These are phyloP conservation scores for Multifurca ochricompacta DNA, from an alignment of 768 basidiomycete genomes.

Conservation along the genomic window DNA sequence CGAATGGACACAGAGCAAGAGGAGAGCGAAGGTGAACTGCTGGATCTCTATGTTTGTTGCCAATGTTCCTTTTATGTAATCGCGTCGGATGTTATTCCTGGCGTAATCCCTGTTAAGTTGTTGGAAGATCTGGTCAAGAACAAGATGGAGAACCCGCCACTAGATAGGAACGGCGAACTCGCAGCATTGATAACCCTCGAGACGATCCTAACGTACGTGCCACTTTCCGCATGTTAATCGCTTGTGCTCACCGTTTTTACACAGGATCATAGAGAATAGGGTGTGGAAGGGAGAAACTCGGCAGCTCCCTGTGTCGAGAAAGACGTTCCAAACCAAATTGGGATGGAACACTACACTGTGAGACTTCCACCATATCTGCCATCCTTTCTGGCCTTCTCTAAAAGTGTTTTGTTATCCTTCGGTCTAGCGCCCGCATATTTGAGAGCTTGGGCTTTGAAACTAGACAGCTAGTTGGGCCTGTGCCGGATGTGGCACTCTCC, in stretches of 20 bases:
- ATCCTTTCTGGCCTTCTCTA: not conserved
- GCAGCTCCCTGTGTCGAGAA: slow-evolving; percentile 43
- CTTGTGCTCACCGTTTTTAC: slow-evolving; percentile 10
- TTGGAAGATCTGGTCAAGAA: slow-evolving; percentile 59
- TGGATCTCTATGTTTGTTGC: slow-evolving; percentile 80
- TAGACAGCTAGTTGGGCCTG: slow-evolving; percentile 18
- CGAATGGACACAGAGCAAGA: slow-evolving; percentile 27
- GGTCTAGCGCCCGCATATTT: slow-evolving; percentile 36
- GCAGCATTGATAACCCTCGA: slow-evolving; percentile 53
- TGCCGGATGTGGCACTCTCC: slow-evolving; percentile 38
- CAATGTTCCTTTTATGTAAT: slow-evolving; percentile 74
- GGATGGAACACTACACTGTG: slow-evolving; percentile 60
- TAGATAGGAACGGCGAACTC: slow-evolving; percentile 46
- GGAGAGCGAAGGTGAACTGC: slow-evolving; percentile 43
- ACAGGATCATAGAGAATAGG: slow-evolving; percentile 66
- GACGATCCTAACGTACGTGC: slow-evolving; percentile 55
- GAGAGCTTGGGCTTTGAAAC: slow-evolving; percentile 33
- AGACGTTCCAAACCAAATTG: slow-evolving; percentile 52
- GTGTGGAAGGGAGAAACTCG: slow-evolving; percentile 66
- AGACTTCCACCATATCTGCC: slow-evolving; percentile 23
- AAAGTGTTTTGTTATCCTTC: not conserved
- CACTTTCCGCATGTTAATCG: not conserved
- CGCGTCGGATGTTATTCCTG: slow-evolving; percentile 62
- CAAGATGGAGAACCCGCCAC: slow-evolving; percentile 48
- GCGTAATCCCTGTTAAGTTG: slow-evolving; percentile 55